phyloP scores from a whole-genome alignment of 352 stramenopile genomes.

The Pythium guiyangense region DNA sequence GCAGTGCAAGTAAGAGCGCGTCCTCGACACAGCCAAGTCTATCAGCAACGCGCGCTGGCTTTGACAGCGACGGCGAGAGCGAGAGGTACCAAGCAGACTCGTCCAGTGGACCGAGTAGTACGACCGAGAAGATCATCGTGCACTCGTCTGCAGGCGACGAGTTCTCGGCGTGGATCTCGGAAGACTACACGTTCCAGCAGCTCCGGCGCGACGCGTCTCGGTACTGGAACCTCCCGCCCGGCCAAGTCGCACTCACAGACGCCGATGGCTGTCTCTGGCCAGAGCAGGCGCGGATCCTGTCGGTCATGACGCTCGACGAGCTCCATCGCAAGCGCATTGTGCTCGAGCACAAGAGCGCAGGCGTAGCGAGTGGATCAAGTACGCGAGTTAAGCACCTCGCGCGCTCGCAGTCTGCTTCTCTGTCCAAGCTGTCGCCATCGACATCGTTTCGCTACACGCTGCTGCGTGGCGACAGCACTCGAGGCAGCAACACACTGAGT shows the following conservation, averaged over 20 bases:
- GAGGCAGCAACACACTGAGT: not conserved
- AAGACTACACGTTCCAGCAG: conserved; percentile 75
- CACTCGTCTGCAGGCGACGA: conserved; percentile 44
- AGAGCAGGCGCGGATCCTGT: conserved; percentile 67
- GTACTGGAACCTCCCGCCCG: conserved; percentile 58
- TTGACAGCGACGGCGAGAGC: not conserved
- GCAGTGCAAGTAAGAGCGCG: conserved; percentile 7
- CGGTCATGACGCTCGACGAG: conserved; percentile 48
- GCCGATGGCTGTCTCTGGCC: conserved; percentile 69
- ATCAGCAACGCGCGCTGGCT: not conserved
- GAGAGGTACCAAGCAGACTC: conserved; percentile 2
- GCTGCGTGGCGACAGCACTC: not conserved
- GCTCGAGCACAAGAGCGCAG: conserved; percentile 39
- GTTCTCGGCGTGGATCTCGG: conserved; percentile 62
- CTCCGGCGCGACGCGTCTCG: conserved; percentile 57
- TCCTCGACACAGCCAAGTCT: conserved; percentile 3
- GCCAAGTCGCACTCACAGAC: conserved; percentile 45
- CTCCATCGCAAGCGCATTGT: conserved; percentile 43
- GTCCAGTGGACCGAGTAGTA: not conserved
- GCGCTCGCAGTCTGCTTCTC: conserved; percentile 8
- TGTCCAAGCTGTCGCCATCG: not conserved
- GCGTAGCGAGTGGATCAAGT: conserved; percentile 3
- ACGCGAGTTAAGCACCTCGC: conserved; percentile 12
- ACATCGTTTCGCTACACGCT: conserved; percentile 2
- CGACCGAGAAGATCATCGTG: conserved; percentile 48